Evolutionary conservation across 371 early-diverging fungal genomes (phyloP).

Genomic region (Smittium culicis): DNA sequence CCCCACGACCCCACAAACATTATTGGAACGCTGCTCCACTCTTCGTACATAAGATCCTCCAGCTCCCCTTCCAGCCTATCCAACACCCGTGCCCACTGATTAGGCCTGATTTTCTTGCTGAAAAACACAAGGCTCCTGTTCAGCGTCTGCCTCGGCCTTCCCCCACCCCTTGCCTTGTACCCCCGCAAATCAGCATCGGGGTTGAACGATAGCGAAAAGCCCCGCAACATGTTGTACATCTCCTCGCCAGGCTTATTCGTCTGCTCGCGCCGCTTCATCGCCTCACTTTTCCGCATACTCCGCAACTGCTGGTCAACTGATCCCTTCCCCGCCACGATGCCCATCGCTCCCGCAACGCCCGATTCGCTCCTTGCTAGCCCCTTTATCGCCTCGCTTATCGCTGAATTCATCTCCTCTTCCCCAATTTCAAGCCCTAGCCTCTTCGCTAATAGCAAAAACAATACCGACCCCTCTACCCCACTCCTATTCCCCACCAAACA

Average conservation of each 20-base stretch:
- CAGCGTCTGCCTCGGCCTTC: not conserved
- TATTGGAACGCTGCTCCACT: constrained; percentile 10
- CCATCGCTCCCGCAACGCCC: not conserved
- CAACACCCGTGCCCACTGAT: constrained; percentile 3
- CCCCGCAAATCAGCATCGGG: not conserved
- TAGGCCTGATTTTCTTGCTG: not conserved
- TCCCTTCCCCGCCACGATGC: not conserved
- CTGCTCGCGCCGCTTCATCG: not conserved
- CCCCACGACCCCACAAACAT: constrained; percentile 4
- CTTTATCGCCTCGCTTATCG: not conserved
- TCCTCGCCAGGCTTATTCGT: not conserved
- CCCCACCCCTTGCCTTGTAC: constrained; percentile 5
- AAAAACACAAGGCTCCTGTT: constrained; percentile 7
- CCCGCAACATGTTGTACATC: not conserved
- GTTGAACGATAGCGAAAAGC: not conserved
- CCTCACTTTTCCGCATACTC: not conserved
- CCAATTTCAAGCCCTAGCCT: not conserved
- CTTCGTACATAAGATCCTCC: constrained; percentile 5
- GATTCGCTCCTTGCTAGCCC: not conserved
- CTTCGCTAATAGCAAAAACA: not conserved
- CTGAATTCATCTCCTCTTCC: not conserved
- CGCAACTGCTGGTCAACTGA: not conserved
- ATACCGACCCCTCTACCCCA: not conserved
- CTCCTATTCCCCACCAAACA: not conserved
- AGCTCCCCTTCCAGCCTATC: not conserved